A percentile compares a stretch with the other conserved stretches of the same genome.
Conservation (phyloP, 768 basidiomycete genomes). For the Pholiota conissans region DNA sequence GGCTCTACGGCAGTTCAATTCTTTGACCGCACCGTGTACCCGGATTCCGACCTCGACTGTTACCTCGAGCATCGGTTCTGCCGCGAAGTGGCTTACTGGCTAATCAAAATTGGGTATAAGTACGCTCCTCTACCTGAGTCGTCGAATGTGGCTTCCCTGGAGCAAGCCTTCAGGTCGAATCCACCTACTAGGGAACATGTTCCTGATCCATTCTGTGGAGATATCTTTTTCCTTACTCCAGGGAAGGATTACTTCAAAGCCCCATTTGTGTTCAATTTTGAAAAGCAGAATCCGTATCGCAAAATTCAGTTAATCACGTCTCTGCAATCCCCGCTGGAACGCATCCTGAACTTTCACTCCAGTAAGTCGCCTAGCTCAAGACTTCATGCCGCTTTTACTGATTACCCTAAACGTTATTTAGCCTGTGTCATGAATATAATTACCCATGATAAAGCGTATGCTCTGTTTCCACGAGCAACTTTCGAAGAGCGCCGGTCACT, state of each 20-base stretch:
- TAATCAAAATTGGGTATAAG: not conserved
- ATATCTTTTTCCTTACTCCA: not conserved
- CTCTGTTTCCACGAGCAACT: not conserved
- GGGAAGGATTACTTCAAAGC: not conserved
- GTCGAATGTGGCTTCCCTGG: not conserved
- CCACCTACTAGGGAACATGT: not conserved
- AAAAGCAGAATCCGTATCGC: not conserved
- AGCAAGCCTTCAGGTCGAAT: not conserved
- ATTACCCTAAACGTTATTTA: not conserved
- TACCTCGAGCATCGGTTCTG: not conserved
- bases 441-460: not conserved
- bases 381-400: not conserved
- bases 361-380: not conserved
- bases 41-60: constrained; percentile 1
- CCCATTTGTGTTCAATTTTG: not conserved
- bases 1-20: constrained; percentile 2
- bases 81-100: not conserved
- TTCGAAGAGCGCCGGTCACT: not conserved
- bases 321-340: not conserved
- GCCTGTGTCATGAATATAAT: constrained; percentile 3
- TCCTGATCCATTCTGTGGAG: not conserved
- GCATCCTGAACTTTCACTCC: not conserved
- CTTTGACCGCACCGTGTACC: not conserved
- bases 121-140: not conserved
- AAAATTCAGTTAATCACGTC: constrained; percentile 1